phyloP scores from a whole-genome alignment of 805 yeast species.

The Suhomyces tanzawaensis region DNA sequence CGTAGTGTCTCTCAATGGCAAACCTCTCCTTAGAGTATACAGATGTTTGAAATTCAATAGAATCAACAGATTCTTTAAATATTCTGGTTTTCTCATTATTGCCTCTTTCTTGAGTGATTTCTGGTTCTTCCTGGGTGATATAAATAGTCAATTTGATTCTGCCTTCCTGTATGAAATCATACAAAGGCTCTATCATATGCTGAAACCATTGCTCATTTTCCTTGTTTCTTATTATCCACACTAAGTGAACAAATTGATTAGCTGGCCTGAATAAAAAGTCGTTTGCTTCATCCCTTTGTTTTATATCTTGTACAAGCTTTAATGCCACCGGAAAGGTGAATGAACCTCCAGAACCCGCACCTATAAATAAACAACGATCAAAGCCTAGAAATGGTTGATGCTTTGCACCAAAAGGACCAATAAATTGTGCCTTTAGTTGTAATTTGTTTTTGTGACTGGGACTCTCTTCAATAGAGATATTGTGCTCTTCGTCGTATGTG shows the following conservation, averaged over 20 bases:
- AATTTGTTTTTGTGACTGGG: background rate
- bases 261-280: conserved; percentile 37
- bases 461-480: background rate
- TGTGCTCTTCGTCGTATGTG: background rate
- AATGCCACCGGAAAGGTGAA: conserved; percentile 46
- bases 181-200: conserved; percentile 30
- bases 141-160: conserved; percentile 24
- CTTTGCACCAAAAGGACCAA: conserved; percentile 48
- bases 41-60: conserved; percentile 7
- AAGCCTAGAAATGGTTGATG: conserved; percentile 42
- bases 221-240: conserved; percentile 30
- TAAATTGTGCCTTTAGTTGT: conserved; percentile 34
- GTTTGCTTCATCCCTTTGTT: conserved; percentile 20
- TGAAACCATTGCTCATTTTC: conserved; percentile 37
- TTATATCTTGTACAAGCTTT: conserved; percentile 32
- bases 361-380: conserved; percentile 37
- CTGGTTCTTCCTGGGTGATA: conserved; percentile 24
- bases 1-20: background rate
- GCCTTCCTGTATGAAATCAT: conserved; percentile 21
- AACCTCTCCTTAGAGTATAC: background rate
- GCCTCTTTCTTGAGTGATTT: background rate
- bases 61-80: background rate
- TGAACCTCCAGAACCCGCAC: conserved; percentile 48
- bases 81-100: background rate
- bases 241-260: conserved; percentile 23